Percentiles rank a stretch among this genome's conserved stretches.
Evolutionary conservation across 306 rosid genomes (phyloP).

Genomic region (Notholithocarpus densiflorus): DNA sequence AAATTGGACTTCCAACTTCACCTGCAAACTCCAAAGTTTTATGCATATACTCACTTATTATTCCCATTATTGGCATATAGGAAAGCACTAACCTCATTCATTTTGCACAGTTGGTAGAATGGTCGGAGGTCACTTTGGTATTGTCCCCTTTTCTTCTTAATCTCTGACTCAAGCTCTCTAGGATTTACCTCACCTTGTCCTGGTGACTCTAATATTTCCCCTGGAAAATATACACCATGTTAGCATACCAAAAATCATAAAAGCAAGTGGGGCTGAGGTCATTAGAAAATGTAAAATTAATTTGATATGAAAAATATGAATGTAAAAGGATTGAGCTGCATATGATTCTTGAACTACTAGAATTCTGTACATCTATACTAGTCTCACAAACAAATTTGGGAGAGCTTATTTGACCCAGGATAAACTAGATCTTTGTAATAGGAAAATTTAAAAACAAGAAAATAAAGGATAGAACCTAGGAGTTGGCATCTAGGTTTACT

Average conservation of each 20-base stretch:
- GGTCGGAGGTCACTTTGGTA: constrained; percentile 16
- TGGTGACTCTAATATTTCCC: constrained; percentile 9
- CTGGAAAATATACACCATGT: neutral
- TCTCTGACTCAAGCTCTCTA: constrained; percentile 7
- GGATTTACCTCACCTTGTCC: constrained; percentile 15
- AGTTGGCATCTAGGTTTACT: no score
- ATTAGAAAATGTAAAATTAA: neutral
- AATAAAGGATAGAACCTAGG: no score
- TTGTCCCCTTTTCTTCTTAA: constrained; percentile 6
- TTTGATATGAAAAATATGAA: neutral
- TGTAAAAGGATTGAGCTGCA: neutral
- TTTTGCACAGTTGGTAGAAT: constrained; percentile 6
- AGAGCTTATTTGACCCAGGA: no score
- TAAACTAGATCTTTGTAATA: no score
- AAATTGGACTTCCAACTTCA: constrained; percentile 19
- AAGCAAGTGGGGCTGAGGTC: neutral
- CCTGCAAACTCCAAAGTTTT: constrained; percentile 6
- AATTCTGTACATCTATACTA: no score
- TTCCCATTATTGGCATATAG: neutral
- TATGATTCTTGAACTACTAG: neutral
- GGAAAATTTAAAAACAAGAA: no score
- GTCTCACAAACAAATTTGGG: no score
- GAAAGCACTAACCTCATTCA: constrained; percentile 11
- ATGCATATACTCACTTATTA: neutral
- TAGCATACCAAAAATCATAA: neutral